A percentile compares a stretch with the other conserved stretches of the same genome.
Evolutionary conservation across 805 yeast genomes (phyloP).

Genomic region (Candida berthetii): DNA sequence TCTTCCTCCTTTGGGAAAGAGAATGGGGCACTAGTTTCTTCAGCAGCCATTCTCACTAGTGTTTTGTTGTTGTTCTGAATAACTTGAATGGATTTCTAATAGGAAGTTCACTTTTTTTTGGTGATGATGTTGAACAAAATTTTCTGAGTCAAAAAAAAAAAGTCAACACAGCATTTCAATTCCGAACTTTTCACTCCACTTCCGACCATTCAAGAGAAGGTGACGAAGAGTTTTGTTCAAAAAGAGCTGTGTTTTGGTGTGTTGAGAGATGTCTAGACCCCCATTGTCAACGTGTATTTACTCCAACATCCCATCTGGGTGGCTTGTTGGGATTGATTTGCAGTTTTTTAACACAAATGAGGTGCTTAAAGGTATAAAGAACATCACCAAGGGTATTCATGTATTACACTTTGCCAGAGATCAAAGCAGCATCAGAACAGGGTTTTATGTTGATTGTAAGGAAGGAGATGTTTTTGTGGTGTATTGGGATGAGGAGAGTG

Average conservation of each 20-base stretch:
- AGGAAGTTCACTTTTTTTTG: neutral
- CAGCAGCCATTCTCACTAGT: constrained; percentile 26
- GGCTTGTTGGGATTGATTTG: constrained; percentile 41
- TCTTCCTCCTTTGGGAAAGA: constrained; percentile 91
- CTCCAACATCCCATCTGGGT: constrained; percentile 24
- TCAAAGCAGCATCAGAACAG: constrained; percentile 31
- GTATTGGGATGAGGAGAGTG: constrained; percentile 30
- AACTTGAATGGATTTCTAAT: no score
- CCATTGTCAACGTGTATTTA: constrained; percentile 23
- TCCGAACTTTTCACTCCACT: no score
- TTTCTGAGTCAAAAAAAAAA: neutral
- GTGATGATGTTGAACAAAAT: neutral
- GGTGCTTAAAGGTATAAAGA: constrained; percentile 43
- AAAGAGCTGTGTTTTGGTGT: no score
- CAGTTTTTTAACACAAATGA: constrained; percentile 38
- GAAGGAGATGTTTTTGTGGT: constrained; percentile 28
- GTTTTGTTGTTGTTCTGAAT: neutral
- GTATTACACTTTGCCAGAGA: constrained; percentile 44
- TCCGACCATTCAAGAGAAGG: no score
- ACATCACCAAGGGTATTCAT: constrained; percentile 45
- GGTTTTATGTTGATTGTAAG: constrained; percentile 28
- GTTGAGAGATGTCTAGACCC: constrained; percentile 15
- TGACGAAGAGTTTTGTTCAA: no score
- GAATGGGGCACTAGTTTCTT: constrained; percentile 29
- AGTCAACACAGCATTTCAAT: no score